phyloP scores from a whole-genome alignment of 2,329 filamentous ascomycete genomes.

The Fusarium succisae region DNA sequence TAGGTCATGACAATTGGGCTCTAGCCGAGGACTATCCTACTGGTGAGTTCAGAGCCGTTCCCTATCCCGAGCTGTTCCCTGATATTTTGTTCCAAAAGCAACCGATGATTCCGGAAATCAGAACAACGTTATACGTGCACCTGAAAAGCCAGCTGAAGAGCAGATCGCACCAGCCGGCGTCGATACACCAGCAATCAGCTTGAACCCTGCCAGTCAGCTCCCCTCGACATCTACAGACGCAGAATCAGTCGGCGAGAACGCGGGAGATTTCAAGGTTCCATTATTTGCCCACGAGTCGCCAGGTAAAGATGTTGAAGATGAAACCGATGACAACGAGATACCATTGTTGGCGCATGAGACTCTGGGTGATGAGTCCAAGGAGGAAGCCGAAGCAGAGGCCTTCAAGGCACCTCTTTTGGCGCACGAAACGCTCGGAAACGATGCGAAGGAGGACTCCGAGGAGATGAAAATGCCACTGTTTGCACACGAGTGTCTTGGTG shows the following conservation, averaged over 20 bases:
- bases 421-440: constrained; percentile 16
- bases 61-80: background rate
- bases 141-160: constrained; percentile 25
- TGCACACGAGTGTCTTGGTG: constrained; percentile 57
- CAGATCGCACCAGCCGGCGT: constrained; percentile 13
- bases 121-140: constrained; percentile 56
- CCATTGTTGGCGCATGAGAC: constrained; percentile 60
- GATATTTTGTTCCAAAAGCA: constrained; percentile 34
- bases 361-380: constrained; percentile 51
- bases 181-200: constrained; percentile 19
- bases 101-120: constrained; percentile 57
- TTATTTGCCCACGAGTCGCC: constrained; percentile 59
- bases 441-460: constrained; percentile 22
- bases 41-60: constrained; percentile 54
- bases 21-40: constrained; percentile 70
- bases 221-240: background rate
- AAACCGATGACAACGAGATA: constrained; percentile 44
- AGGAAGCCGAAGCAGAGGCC: constrained; percentile 46
- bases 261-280: constrained; percentile 45
- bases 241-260: constrained; percentile 14
- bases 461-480: constrained; percentile 53
- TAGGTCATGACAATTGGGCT: constrained; percentile 73
- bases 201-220: constrained; percentile 10
- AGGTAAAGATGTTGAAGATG: constrained; percentile 48
- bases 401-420: constrained; percentile 31